phyloP scores from a whole-genome alignment of 495 filamentous ascomycete species.

The Geopyxis carbonaria region DNA sequence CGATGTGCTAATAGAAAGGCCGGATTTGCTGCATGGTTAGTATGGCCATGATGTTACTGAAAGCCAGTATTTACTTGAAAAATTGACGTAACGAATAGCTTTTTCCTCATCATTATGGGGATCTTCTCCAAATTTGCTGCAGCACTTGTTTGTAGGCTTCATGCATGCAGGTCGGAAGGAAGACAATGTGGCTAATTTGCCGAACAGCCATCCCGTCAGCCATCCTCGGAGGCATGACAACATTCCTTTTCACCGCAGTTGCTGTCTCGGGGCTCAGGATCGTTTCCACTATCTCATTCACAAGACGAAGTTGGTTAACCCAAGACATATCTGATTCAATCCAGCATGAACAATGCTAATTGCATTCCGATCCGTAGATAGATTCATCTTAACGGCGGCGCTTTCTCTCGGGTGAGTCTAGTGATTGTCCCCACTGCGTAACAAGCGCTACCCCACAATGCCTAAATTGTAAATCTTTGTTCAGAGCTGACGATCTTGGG shows the following conservation, averaged over 20 bases:
- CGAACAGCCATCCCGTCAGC: slow-evolving; percentile 64
- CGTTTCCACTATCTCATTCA: slow-evolving; percentile 61
- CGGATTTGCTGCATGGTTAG: slow-evolving; percentile 55
- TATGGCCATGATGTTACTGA: too few relatives aligned
- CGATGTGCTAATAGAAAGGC: slow-evolving; percentile 78
- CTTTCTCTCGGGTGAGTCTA: slow-evolving; percentile 64
- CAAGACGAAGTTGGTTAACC: too few relatives aligned
- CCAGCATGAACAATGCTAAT: slow-evolving; percentile 2
- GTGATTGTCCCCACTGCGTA: too few relatives aligned
- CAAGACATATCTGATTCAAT: too few relatives aligned
- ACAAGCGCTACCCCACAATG: too few relatives aligned
- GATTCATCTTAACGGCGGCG: slow-evolving; percentile 71
- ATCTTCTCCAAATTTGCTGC: slow-evolving; percentile 90
- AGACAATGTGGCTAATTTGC: too few relatives aligned
- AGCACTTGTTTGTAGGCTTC: slow-evolving; percentile 53
- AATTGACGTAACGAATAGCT: too few relatives aligned
- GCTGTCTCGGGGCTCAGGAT: slow-evolving; percentile 77
- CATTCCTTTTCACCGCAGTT: slow-evolving; percentile 73
- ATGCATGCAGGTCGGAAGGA: too few relatives aligned
- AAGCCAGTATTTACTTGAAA: too few relatives aligned
- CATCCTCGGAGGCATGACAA: slow-evolving; percentile 84
- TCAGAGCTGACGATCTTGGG: too few relatives aligned
- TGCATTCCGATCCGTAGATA: too few relatives aligned
- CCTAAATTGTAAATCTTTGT: too few relatives aligned
- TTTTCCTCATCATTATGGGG: slow-evolving; percentile 67